Evolutionary conservation across 768 basidiomycete genomes (phyloP), one percentile per base, ranked within the genome.

Genomic region (Lyophyllum decastes): DNA sequence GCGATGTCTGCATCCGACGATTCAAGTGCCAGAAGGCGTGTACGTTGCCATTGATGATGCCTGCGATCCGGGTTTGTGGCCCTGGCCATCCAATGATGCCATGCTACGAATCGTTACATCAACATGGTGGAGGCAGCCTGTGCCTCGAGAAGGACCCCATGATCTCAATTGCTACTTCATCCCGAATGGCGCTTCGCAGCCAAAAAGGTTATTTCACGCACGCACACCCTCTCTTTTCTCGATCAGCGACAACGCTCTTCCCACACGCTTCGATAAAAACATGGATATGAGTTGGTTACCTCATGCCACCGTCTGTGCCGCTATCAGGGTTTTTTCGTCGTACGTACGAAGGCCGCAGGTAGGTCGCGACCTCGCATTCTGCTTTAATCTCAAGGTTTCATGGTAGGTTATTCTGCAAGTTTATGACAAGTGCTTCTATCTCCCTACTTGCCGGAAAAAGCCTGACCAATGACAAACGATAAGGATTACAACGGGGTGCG

Each of bases 171-270:
- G 44, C 48, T 38, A 11, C 19, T 21, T 54, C 52, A 27, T 25
- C 47, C 46, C 27, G 22, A 24, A 47, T 46, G 52, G 52, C 41
- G 34, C 51, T 12, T 35, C 21, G 27, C 27, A 58, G 55, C 48
- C 54, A 59, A 62, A 59, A 56, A 56, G 55, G 55, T 26, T 62
- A 62, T 35, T 43, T 54, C 12, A 26, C 19, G 21, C 25, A 26
- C 22, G 35, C 47, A 41, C 6, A 54, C 24, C 19, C 45, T 48
- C n/a, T 19, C 49, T 6, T 38, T 22, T 27, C 24, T 24, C 24
- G 49, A 58, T 51, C 50, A 24, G 33, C 27, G 44, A 52, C 9
- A 11, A 26, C 27, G 35, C 49, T 48, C 43, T 53, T 30, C 52
- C 48, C 19, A 11, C 48, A 44, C 50, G 40, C 22, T 30, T 33